These are phyloP conservation scores for Melampsora larici-populina DNA, from an alignment of 1,284 basidiomycete species.

Conservation along the genomic window DNA sequence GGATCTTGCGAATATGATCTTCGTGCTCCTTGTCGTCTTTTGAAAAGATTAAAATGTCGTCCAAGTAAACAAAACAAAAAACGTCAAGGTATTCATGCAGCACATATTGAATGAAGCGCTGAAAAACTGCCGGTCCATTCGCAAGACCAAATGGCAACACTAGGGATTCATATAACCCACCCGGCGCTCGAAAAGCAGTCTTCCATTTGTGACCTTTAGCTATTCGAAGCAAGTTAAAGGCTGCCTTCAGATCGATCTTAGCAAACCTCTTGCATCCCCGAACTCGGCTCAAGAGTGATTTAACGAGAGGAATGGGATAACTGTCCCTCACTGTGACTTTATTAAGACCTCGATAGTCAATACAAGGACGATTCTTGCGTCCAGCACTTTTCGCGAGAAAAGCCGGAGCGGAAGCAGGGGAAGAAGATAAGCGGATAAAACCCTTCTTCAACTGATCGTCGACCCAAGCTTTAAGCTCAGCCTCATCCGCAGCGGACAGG, in stretches of 20 bases:
- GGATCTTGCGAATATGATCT: not conserved
- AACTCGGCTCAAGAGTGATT: not conserved
- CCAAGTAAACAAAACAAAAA: conserved; percentile 12
- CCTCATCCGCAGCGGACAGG: not conserved
- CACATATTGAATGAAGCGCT: conserved; percentile 15
- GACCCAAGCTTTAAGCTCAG: not conserved
- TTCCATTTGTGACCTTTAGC: not conserved
- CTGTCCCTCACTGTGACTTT: conserved; percentile 5
- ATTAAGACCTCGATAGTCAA: too few species aligned
- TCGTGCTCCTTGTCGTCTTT: not conserved
- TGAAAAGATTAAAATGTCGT: conserved; percentile 18
- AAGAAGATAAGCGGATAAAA: not conserved
- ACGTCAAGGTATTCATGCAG: conserved; percentile 17
- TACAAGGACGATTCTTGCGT: too few species aligned
- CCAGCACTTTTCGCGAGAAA: too few species aligned
- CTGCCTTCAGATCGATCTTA: conserved; percentile 51
- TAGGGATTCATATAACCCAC: not conserved
- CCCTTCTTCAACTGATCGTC: not conserved
- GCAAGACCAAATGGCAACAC: not conserved
- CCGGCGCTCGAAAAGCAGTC: not conserved
- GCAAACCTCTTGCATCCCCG: conserved; percentile 21
- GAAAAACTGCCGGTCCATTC: too few species aligned
- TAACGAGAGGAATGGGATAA: not conserved
- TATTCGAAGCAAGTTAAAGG: too few species aligned
- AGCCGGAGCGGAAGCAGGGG: too few species aligned